These are phyloP conservation scores for Pyricularia pennisetigena DNA, from an alignment of 2,329 filamentous ascomycete genomes.

Conservation along the genomic window DNA sequence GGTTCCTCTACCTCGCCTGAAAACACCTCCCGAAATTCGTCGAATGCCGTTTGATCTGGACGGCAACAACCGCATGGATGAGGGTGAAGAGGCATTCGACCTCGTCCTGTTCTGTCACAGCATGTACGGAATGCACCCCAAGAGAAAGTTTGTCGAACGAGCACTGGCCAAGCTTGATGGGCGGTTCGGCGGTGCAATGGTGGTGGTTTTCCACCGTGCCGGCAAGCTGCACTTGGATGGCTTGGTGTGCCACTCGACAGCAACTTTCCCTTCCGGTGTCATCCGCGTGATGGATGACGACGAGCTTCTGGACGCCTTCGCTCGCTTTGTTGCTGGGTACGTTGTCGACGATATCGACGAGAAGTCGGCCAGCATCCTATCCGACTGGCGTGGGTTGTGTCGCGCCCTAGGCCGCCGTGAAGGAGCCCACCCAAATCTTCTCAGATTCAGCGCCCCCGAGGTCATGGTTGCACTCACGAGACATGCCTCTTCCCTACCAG, in stretches of 20 bases:
- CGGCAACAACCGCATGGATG: slow-evolving; percentile 10
- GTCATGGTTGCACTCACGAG: slow-evolving; percentile 40
- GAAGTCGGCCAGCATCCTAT: slow-evolving; percentile 17
- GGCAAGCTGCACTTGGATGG: slow-evolving; percentile 30
- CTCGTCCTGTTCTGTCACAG: slow-evolving; percentile 53
- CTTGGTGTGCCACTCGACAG: slow-evolving; percentile 36
- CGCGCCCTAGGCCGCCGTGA: slow-evolving; percentile 32
- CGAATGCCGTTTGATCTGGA: slow-evolving; percentile 26
- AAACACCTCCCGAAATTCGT: slow-evolving; percentile 26
- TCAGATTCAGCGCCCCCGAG: slow-evolving; percentile 38
- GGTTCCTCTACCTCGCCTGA: slow-evolving; percentile 22
- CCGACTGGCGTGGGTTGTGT: slow-evolving; percentile 41
- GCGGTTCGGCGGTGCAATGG: slow-evolving; percentile 16
- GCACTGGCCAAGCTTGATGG: slow-evolving; percentile 36
- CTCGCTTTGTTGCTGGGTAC: slow-evolving; percentile 40
- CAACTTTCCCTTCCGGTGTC: slow-evolving; percentile 33
- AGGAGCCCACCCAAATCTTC: slow-evolving; percentile 21
- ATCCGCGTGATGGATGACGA: slow-evolving; percentile 34
- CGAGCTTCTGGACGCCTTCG: slow-evolving; percentile 36
- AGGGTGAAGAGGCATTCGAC: slow-evolving; percentile 33
- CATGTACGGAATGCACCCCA: slow-evolving; percentile 49
- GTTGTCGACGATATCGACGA: slow-evolving; percentile 12
- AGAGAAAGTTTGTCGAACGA: slow-evolving; percentile 31
- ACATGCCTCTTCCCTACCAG: slow-evolving; percentile 29
- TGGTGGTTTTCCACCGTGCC: slow-evolving; percentile 47